phyloP scores from a whole-genome alignment of 78 protist species.

The Chrysochromulina parva region DNA sequence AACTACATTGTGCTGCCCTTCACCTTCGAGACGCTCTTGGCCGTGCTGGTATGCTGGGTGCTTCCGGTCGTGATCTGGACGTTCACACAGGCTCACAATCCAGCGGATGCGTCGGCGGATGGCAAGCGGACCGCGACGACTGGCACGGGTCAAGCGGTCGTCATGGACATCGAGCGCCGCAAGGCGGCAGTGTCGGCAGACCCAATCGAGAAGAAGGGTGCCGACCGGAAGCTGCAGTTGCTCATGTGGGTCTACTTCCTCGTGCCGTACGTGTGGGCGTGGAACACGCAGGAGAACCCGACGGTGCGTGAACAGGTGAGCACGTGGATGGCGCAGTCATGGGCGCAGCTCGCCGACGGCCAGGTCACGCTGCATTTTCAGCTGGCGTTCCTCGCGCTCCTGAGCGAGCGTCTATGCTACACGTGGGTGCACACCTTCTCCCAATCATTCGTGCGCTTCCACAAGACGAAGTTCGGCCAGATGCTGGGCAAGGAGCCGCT shows the following conservation, averaged over 20 bases:
- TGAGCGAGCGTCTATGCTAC: neutral
- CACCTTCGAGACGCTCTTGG: too few species aligned
- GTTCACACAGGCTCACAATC: too few species aligned
- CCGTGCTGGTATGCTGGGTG: too few species aligned
- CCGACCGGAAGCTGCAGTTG: neutral
- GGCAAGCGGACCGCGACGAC: too few species aligned
- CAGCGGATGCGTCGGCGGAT: too few species aligned
- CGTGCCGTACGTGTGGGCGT: neutral
- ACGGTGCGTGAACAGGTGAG: neutral
- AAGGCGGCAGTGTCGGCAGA: too few species aligned
- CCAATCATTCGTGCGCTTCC: neutral
- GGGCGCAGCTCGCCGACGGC: neutral
- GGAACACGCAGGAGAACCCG: neutral
- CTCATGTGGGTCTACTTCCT: neutral
- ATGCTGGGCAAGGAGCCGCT: neutral
- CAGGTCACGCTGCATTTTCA: neutral
- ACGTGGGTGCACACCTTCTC: slow-evolving; percentile 9
- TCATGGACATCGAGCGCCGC: too few species aligned
- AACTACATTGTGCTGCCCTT: too few species aligned
- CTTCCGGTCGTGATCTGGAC: too few species aligned
- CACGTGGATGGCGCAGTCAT: neutral
- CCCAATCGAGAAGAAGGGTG: too few species aligned
- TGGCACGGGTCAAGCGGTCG: too few species aligned
- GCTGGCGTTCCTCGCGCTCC: neutral
- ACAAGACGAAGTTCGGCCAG: neutral